phyloP scores from a whole-genome alignment of 2,329 filamentous ascomycete genomes.

The Sarocladium kiliense region DNA sequence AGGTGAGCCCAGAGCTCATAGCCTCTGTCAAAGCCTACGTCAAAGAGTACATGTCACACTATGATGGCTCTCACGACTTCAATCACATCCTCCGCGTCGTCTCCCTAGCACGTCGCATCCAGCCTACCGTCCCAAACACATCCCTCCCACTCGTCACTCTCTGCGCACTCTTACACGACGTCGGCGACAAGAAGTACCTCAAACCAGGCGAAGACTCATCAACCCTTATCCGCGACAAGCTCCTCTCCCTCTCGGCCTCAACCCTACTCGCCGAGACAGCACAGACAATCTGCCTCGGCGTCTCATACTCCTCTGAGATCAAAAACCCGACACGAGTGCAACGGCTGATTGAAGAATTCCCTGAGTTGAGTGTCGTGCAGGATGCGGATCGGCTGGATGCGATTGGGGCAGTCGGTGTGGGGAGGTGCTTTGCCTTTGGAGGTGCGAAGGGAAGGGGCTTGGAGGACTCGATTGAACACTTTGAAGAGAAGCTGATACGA shows the following conservation, averaged over 20 bases:
- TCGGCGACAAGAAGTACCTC: conserved; percentile 81
- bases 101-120: conserved; percentile 63
- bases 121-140: conserved; percentile 27
- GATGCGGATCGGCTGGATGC: conserved; percentile 92
- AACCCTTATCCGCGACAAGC: conserved; percentile 49
- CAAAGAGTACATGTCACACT: conserved; percentile 66
- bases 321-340: conserved; percentile 56
- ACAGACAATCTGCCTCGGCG: conserved; percentile 67
- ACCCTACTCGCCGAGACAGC: conserved; percentile 57
- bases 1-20: conserved; percentile 38
- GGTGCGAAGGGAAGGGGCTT: conserved; percentile 58
- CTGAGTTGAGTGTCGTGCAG: conserved; percentile 69
- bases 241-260: conserved; percentile 52
- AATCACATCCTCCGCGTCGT: conserved; percentile 77
- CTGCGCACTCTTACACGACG: conserved; percentile 76
- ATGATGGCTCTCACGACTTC: conserved; percentile 87
- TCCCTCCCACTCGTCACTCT: conserved; percentile 54
- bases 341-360: conserved; percentile 58
- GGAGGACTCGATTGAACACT: conserved; percentile 65
- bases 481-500: conserved; percentile 67
- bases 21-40: conserved; percentile 59
- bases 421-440: conserved; percentile 58
- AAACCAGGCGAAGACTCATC: conserved; percentile 49
- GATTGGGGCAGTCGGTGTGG: conserved; percentile 81
- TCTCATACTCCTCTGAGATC: conserved; percentile 73